Conservation (phyloP, 306 rosid genomes). For the Trifolium repens region DNA sequence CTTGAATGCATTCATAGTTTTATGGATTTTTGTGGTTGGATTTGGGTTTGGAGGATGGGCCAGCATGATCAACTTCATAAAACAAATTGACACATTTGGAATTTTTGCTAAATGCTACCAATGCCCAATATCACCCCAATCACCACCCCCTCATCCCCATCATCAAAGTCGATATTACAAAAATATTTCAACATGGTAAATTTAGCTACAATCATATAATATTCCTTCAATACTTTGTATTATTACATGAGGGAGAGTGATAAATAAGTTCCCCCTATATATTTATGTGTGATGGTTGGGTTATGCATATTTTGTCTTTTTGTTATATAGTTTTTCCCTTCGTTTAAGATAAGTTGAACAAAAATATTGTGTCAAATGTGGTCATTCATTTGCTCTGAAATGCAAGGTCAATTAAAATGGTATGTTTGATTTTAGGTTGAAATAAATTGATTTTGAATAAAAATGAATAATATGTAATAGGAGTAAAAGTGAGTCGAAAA, state of each 20-base stretch:
- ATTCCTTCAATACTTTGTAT: slow-evolving; percentile 54
- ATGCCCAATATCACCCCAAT: slow-evolving; percentile 51
- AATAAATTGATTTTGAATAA: too few relatives aligned
- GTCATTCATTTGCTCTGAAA: too few relatives aligned
- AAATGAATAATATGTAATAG: too few relatives aligned
- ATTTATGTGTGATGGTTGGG: slow-evolving; percentile 55
- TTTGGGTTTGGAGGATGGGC: slow-evolving; percentile 99
- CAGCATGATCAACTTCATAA: slow-evolving; percentile 80
- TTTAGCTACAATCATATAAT: slow-evolving; percentile 8
- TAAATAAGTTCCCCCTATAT: slow-evolving; percentile 49
- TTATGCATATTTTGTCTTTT: slow-evolving; percentile 24
- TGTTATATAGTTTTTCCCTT: too few relatives aligned
- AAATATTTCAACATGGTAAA: background rate
- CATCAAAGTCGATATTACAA: slow-evolving; percentile 36
- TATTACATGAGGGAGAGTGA: slow-evolving; percentile 62
- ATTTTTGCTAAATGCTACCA: slow-evolving; percentile 93
- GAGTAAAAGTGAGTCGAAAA: too few relatives aligned
- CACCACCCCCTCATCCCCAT: slow-evolving; percentile 46
- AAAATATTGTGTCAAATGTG: too few relatives aligned
- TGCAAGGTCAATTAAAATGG: too few relatives aligned
- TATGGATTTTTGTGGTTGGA: slow-evolving; percentile 80
- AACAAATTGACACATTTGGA: slow-evolving; percentile 83
- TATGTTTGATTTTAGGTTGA: too few relatives aligned
- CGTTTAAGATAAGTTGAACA: too few relatives aligned
- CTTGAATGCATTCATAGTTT: slow-evolving; percentile 67